Conservation (phyloP, 371 early-diverging fungal species). For the Mucor piriformis region DNA sequence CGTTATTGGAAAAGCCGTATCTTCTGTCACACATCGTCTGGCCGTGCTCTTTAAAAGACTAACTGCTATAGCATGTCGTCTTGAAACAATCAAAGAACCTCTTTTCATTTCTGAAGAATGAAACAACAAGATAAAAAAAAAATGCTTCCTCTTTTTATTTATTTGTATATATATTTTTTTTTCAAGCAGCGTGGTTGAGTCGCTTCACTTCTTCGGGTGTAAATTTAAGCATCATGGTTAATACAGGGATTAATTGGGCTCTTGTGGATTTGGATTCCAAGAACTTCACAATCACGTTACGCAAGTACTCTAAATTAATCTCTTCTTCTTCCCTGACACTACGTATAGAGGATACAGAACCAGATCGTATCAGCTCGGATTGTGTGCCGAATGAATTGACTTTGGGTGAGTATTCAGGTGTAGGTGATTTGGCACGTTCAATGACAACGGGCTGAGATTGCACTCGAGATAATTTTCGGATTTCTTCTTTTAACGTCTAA, state of each 20-base stretch:
- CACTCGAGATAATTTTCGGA: slow-evolving; percentile 52
- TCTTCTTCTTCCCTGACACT: slow-evolving; percentile 46
- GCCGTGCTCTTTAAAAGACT: too few relatives aligned
- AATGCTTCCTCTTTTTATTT: background rate
- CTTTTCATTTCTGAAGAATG: background rate
- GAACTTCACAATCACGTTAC: slow-evolving; percentile 84
- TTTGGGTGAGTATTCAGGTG: slow-evolving; percentile 16
- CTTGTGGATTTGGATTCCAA: slow-evolving; percentile 79
- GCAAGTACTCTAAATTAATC: slow-evolving; percentile 84
- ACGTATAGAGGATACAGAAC: slow-evolving; percentile 20
- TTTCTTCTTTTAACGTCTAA: slow-evolving; percentile 70
- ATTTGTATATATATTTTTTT: background rate
- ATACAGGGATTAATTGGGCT: slow-evolving; percentile 78
- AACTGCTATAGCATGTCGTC: background rate
- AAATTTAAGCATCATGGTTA: slow-evolving; percentile 79
- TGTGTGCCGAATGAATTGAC: background rate
- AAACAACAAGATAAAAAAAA: background rate
- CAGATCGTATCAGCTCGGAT: slow-evolving; percentile 9
- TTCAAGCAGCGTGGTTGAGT: slow-evolving; percentile 44
- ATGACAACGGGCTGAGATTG: slow-evolving; percentile 19
- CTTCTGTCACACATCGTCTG: background rate
- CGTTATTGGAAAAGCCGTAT: background rate
- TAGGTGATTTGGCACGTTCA: slow-evolving; percentile 17
- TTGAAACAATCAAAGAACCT: background rate
- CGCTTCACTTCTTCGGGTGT: slow-evolving; percentile 79